Evolutionary conservation across 2,329 filamentous ascomycete species (phyloP).

Genomic region (Aspergillus sp.): DNA sequence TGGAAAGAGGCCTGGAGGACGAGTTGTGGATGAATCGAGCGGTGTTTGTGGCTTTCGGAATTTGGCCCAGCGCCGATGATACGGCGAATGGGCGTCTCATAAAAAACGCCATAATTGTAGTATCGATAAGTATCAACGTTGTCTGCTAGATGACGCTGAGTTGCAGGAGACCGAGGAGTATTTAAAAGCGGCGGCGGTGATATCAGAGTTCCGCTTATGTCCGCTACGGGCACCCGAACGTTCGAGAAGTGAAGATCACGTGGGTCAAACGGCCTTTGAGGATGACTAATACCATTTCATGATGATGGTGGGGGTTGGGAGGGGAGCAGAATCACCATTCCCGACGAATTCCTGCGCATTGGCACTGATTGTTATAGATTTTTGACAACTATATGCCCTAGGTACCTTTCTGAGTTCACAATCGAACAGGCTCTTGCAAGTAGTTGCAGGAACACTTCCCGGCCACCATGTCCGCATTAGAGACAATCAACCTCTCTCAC

Average conservation of each 20-base stretch:
- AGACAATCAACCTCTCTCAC: conserved; percentile 68
- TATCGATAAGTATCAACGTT: conserved; percentile 2
- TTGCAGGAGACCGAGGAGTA: conserved; percentile 8
- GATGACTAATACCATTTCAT: conserved; percentile 9
- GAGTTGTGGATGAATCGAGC: conserved; percentile 56
- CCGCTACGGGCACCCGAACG: conserved; percentile 24
- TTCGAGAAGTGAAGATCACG: conserved; percentile 29
- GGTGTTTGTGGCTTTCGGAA: conserved; percentile 43
- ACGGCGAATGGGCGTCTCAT: conserved; percentile 60
- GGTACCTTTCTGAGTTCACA: neutral
- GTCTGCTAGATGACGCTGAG: conserved; percentile 6
- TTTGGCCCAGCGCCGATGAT: conserved; percentile 52
- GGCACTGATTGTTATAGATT: too few relatives aligned
- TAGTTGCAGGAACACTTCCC: neutral
- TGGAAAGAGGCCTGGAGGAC: conserved; percentile 43
- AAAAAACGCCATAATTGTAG: conserved; percentile 54
- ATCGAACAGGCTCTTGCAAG: neutral
- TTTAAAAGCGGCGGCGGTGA: conserved; percentile 16
- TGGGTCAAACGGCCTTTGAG: neutral
- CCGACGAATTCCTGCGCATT: neutral
- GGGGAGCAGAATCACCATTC: conserved; percentile 3
- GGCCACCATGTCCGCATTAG: conserved; percentile 39
- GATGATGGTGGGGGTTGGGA: conserved; percentile 15
- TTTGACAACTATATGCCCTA: neutral
- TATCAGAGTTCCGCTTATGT: conserved; percentile 17